phyloP scores from a whole-genome alignment of 2,329 filamentous ascomycete genomes.

The Hypoxylon sp. region DNA sequence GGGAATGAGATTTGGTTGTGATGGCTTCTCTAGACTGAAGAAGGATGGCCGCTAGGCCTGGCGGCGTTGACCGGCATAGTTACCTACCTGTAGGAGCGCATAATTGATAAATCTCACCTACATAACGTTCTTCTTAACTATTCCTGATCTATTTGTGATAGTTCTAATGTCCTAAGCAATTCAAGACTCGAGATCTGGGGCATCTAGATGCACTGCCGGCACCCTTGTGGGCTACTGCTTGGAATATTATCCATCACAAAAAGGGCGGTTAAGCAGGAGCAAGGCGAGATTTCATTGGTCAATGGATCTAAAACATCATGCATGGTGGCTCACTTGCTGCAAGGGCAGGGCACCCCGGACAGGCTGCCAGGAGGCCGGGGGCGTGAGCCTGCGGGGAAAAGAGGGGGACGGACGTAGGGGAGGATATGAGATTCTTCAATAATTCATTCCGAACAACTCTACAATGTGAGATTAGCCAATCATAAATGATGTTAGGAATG shows the following conservation, averaged over 20 bases:
- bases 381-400: not conserved
- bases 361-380: not conserved
- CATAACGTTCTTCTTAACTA: not conserved
- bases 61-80: constrained; percentile 6
- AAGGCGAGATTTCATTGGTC: constrained; percentile 13
- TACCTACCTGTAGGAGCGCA: not conserved
- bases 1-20: not conserved
- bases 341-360: constrained; percentile 21
- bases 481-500: not conserved
- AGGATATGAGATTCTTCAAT: not conserved
- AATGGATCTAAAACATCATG: constrained; percentile 5
- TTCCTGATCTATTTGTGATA: not conserved
- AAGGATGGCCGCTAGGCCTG: constrained; percentile 17
- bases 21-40: not conserved
- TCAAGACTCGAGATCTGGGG: not conserved
- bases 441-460: not conserved
- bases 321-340: constrained; percentile 14
- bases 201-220: not conserved
- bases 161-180: not conserved
- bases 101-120: not conserved
- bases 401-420: too few species aligned
- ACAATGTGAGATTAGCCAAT: constrained; percentile 9
- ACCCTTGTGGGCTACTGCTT: constrained; percentile 7
- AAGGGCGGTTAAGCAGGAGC: constrained; percentile 22
- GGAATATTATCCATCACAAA: constrained; percentile 10